A percentile compares a stretch with the other conserved stretches of the same genome.
phyloP scores from a whole-genome alignment of 352 stramenopile species.

The Phytophthora crassamura region DNA sequence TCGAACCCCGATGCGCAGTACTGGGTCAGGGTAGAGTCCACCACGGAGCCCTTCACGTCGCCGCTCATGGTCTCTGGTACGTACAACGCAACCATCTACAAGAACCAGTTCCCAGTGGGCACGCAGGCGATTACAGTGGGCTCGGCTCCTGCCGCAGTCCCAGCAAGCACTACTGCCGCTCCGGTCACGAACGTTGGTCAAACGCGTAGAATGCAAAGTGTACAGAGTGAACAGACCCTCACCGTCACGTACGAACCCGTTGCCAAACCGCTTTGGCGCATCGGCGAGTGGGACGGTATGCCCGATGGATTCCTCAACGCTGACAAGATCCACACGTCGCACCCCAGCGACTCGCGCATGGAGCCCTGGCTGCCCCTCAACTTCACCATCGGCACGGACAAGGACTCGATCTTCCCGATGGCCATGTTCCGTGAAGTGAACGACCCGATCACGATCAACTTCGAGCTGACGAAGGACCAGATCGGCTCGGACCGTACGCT shows the following conservation, averaged over 20 bases:
- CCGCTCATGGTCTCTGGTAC: slow-evolving; percentile 52
- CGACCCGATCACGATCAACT: slow-evolving; percentile 51
- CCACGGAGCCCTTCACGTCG: slow-evolving; percentile 40
- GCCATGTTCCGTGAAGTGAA: slow-evolving; percentile 60
- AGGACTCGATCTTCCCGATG: slow-evolving; percentile 46
- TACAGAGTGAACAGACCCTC: slow-evolving; percentile 17
- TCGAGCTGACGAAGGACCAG: slow-evolving; percentile 42
- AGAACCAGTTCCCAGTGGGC: slow-evolving; percentile 56
- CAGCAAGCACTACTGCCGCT: slow-evolving; percentile 1
- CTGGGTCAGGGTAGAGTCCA: slow-evolving; percentile 38
- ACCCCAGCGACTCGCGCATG: slow-evolving; percentile 64
- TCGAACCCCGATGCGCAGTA: slow-evolving; percentile 59
- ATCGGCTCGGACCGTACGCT: slow-evolving; percentile 37
- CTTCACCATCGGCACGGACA: slow-evolving; percentile 41
- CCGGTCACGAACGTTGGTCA: neutral
- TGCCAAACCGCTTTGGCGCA: slow-evolving; percentile 47
- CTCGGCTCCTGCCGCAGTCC: no score
- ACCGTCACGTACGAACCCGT: slow-evolving; percentile 38
- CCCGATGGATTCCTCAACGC: slow-evolving; percentile 58
- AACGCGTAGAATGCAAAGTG: slow-evolving; percentile 16
- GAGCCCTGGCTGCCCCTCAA: slow-evolving; percentile 29
- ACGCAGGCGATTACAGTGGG: slow-evolving; percentile 38
- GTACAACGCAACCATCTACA: slow-evolving; percentile 65
- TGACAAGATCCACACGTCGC: slow-evolving; percentile 61
- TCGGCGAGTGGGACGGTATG: slow-evolving; percentile 59